These are phyloP conservation scores for Stramenopiles sp. DNA, from an alignment of 352 stramenopile genomes.

Conservation along the genomic window DNA sequence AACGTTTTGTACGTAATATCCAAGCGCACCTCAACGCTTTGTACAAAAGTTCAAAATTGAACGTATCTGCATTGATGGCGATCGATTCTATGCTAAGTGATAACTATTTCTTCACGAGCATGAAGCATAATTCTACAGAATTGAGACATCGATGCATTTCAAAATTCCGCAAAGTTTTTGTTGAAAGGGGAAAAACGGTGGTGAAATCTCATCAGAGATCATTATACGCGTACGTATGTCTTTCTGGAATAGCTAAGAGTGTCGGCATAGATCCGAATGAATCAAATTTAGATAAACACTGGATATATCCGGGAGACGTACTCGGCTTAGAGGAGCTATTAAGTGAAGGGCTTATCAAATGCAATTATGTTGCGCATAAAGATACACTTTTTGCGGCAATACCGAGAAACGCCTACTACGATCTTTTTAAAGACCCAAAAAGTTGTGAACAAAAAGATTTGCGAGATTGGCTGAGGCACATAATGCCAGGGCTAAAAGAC, in stretches of 20 bases:
- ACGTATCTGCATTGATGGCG: not conserved
- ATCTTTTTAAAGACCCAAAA: not conserved
- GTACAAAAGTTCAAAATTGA: not conserved
- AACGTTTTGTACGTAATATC: not conserved
- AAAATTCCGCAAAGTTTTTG: not conserved
- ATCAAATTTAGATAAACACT: not conserved
- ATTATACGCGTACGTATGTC: not conserved
- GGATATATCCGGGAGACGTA: not conserved
- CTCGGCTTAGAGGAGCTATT: not conserved
- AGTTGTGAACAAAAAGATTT: not conserved
- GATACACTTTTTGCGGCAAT: not conserved
- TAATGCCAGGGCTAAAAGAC: not conserved
- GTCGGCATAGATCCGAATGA: not conserved
- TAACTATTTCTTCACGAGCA: not conserved
- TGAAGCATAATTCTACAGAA: not conserved
- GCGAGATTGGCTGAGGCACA: not conserved
- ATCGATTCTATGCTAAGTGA: not conserved
- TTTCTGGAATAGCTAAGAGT: not conserved
- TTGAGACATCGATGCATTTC: not conserved
- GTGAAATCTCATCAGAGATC: not conserved
- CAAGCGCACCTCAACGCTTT: not conserved
- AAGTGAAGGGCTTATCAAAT: not conserved
- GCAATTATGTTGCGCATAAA: not conserved
- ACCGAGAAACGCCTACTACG: not conserved
- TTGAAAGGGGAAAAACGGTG: not conserved